phyloP scores from a whole-genome alignment of 23 red algal species.

The Rhodosorus marinus region DNA sequence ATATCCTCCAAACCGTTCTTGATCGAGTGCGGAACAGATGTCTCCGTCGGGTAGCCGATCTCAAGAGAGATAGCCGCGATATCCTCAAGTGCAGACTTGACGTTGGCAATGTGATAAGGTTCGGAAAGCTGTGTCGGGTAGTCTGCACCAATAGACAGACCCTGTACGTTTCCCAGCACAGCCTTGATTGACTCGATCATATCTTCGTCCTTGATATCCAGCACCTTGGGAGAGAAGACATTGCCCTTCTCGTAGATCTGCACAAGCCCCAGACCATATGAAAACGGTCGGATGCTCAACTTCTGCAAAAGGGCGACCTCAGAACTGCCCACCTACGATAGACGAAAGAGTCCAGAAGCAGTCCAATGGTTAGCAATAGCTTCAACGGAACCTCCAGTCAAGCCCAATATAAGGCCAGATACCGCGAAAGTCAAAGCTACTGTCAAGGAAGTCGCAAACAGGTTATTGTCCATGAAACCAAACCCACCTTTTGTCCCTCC shows the following conservation, averaged over 20 bases:
- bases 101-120: conserved; percentile 66
- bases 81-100: conserved; percentile 41
- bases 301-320: conserved; percentile 78
- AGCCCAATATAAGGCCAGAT: no score
- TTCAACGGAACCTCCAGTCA: no score
- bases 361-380: no score
- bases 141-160: conserved; percentile 53
- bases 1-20: conserved; percentile 42
- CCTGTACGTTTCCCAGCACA: conserved; percentile 68
- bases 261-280: conserved; percentile 69
- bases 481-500: conserved; percentile 72
- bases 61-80: conserved; percentile 64
- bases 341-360: no score
- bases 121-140: conserved; percentile 66
- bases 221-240: conserved; percentile 76
- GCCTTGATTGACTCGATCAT: conserved; percentile 18
- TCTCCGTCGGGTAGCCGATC: conserved; percentile 51
- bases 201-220: conserved; percentile 89
- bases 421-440: no score
- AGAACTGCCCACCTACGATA: conserved; percentile 48
- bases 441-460: no score
- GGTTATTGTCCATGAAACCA: no score
- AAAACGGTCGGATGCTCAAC: conserved; percentile 83
- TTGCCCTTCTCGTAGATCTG: conserved; percentile 82
- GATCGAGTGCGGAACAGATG: conserved; percentile 79